Evolutionary conservation across 495 filamentous ascomycete genomes (phyloP).

Genomic region (Mycothermus thermophilus): DNA sequence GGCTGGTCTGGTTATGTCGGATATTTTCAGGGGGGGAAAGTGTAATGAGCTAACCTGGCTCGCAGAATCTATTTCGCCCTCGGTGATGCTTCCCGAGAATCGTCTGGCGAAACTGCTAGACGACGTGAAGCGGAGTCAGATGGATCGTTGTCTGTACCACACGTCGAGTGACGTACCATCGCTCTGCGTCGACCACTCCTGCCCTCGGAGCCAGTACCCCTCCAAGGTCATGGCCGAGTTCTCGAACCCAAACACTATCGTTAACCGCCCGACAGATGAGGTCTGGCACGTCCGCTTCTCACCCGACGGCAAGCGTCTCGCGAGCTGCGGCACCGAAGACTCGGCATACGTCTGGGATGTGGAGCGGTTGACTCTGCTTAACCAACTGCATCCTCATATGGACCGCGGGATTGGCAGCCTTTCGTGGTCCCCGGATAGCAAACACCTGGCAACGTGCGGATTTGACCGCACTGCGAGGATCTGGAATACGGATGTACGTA

Average conservation of each 20-base stretch:
- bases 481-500: conserved; percentile 63
- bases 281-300: conserved; percentile 88
- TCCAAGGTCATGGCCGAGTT: conserved; percentile 50
- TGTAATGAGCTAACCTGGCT: conserved; percentile 11
- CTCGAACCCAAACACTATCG: conserved; percentile 9
- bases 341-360: conserved; percentile 76
- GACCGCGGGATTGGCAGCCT: conserved; percentile 53
- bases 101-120: conserved; percentile 74
- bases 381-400: conserved; percentile 49
- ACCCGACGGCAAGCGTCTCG: conserved; percentile 71
- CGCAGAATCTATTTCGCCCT: conserved; percentile 78
- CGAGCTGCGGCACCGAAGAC: conserved; percentile 63
- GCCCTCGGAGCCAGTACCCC: conserved; percentile 69
- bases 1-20: too few species aligned
- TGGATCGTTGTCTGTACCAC: conserved; percentile 76
- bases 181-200: conserved; percentile 77
- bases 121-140: conserved; percentile 68
- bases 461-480: conserved; percentile 59
- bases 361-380: conserved; percentile 47
- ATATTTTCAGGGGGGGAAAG: too few species aligned
- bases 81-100: conserved; percentile 96
- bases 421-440: conserved; percentile 85
- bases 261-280: conserved; percentile 55
- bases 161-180: conserved; percentile 67
- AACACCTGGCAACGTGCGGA: conserved; percentile 68